Conservation (phyloP, 768 basidiomycete species). For the Leccinum uliginosum region DNA sequence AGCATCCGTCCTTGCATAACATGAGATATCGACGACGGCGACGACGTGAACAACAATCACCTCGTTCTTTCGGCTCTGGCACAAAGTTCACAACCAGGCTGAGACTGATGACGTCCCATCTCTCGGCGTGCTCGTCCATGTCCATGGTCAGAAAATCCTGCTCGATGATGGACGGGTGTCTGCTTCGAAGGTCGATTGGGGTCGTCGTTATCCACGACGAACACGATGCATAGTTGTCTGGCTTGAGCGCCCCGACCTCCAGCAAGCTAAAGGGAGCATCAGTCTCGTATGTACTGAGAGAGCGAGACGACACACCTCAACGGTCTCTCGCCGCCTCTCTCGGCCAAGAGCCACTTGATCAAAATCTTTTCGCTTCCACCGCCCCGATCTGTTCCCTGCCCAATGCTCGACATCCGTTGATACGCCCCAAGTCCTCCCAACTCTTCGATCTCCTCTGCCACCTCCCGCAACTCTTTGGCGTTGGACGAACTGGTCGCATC, state of each 20-base stretch:
- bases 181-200: slow-evolving; percentile 81
- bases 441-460: slow-evolving; percentile 57
- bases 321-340: slow-evolving; percentile 22
- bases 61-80: slow-evolving; percentile 68
- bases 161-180: slow-evolving; percentile 76
- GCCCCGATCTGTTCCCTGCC: slow-evolving; percentile 77
- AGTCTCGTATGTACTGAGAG: neutral
- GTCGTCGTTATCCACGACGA: slow-evolving; percentile 66
- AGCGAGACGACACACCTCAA: slow-evolving; percentile 30
- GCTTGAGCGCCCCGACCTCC: slow-evolving; percentile 85
- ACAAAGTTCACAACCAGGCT: slow-evolving; percentile 92
- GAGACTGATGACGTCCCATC: slow-evolving; percentile 80
- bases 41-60: slow-evolving; percentile 32
- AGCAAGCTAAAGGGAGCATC: slow-evolving; percentile 52
- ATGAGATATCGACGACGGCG: slow-evolving; percentile 4
- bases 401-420: slow-evolving; percentile 77
- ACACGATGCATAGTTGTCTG: slow-evolving; percentile 71
- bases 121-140: slow-evolving; percentile 39
- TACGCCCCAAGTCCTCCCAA: slow-evolving; percentile 81
- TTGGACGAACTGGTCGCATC: slow-evolving; percentile 13
- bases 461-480: slow-evolving; percentile 38
- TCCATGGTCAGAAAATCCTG: slow-evolving; percentile 81
- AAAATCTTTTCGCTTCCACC: slow-evolving; percentile 85
- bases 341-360: slow-evolving; percentile 58
- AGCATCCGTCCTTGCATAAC: slow-evolving; percentile 63